A percentile compares a stretch with the other conserved stretches of the same genome.
Conservation (phyloP, 352 stramenopile genomes). For the Phytopythium ostracodes region DNA sequence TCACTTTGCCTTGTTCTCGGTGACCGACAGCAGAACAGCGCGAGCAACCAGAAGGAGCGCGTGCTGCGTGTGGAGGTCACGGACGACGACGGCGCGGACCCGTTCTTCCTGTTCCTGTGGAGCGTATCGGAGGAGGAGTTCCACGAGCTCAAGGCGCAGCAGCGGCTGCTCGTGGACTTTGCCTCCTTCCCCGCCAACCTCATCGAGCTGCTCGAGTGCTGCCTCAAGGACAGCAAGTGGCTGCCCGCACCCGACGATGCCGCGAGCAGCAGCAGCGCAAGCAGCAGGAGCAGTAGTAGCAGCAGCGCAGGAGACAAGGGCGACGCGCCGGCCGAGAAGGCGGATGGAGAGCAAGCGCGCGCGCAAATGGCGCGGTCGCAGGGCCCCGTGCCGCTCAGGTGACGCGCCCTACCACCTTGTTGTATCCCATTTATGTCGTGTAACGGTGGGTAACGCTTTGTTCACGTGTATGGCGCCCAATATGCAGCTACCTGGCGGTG, state of each 20-base stretch:
- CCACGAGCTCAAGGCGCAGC: slow-evolving; percentile 92
- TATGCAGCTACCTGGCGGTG: slow-evolving; percentile 72
- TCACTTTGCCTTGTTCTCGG: too few relatives aligned
- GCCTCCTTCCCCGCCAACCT: slow-evolving; percentile 88
- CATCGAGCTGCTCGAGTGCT: slow-evolving; percentile 91
- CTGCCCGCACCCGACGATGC: slow-evolving; percentile 18
- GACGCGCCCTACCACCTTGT: background rate
- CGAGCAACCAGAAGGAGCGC: slow-evolving; percentile 80
- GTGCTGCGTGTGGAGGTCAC: slow-evolving; percentile 93
- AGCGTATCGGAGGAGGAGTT: slow-evolving; percentile 95
- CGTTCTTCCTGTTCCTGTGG: slow-evolving; percentile 91
- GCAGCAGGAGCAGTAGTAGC: background rate
- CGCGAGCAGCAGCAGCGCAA: background rate
- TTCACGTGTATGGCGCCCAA: background rate
- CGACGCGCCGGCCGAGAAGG: slow-evolving; percentile 7
- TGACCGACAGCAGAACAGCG: slow-evolving; percentile 52
- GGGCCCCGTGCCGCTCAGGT: slow-evolving; percentile 72
- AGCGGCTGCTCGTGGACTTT: slow-evolving; percentile 93
- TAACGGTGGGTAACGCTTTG: background rate
- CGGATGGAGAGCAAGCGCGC: slow-evolving; percentile 8
- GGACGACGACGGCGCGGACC: slow-evolving; percentile 87
- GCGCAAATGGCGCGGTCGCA: slow-evolving; percentile 45
- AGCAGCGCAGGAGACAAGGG: background rate
- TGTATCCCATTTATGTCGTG: too few relatives aligned
- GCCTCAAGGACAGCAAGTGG: slow-evolving; percentile 67